Evolutionary conservation across 352 stramenopile genomes (phyloP), one percentile per base, ranked within the genome.

Genomic region (Hyaloperonospora brassicae): DNA sequence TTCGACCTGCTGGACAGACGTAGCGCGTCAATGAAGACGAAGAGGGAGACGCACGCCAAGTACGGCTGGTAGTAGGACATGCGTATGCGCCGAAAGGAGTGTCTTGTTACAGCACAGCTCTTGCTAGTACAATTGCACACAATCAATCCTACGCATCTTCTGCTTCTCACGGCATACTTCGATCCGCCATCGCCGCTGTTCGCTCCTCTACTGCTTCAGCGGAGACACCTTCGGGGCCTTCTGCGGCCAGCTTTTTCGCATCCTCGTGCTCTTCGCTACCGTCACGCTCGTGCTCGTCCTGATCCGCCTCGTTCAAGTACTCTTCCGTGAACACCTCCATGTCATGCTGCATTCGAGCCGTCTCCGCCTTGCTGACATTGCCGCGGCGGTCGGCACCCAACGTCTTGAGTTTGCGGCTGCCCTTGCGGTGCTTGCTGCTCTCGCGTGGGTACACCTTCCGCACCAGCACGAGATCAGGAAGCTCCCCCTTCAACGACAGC

Each of bases 401-500:
- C 17, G 71, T 83, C 61, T 86, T 79, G 38, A 81, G 59, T 55
- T 79, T 72, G 40, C 52, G 53, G 14, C 60, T 47, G 21, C 59
- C 47, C 52, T 77, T 62, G 24, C 52, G 49, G 3, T 73, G 58
- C 55, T 81, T 80, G 31, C 61, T 51, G 24, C 63, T 62, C 46
- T 84, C 70, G 9, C 72, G 70, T 22, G 76, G 69, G 43, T 81
- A 82, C 1, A 87, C 56, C 47, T 89, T 86, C 40, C 80, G 74
- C 49, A 93, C 80, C 14, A 93, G 68, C 42, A 93, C 66, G 23
- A 93, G 56, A 52, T 89, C 78, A 2, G 81, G 78, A 1, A 93
- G 56, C 27, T 87, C 80, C 14, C 76, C 58, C 47, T 79, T 79
- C 4, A 90, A 58, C 12, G 57, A 57, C 40, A 67, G 52, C 42